A percentile compares a stretch with the other conserved stretches of the same genome.
These are phyloP conservation scores for Astrocystis sublimbata DNA, from an alignment of 495 filamentous ascomycete species.

Conservation along the genomic window DNA sequence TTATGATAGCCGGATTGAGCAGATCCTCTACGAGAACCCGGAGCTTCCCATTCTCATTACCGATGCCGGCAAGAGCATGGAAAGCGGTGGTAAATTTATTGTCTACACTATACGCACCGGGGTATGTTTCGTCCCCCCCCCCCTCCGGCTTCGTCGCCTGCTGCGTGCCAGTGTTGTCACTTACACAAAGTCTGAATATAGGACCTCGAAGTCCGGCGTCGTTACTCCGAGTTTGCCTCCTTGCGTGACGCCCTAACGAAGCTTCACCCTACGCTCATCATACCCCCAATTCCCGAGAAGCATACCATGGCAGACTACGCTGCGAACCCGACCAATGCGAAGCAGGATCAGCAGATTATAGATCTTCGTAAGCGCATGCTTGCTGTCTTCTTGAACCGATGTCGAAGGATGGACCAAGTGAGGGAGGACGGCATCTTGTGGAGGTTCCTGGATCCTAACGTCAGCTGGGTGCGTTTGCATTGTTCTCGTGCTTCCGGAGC, in stretches of 20 bases:
- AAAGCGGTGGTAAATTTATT: constrained; percentile 86
- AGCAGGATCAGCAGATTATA: constrained; percentile 94
- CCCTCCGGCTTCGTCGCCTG: constrained; percentile 9
- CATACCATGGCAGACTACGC: constrained; percentile 98
- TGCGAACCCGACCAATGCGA: constrained; percentile 94
- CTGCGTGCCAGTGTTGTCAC: constrained; percentile 21
- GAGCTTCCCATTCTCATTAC: constrained; percentile 86
- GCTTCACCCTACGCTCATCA: constrained; percentile 89
- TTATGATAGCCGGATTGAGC: constrained; percentile 93
- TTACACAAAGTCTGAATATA: constrained; percentile 37
- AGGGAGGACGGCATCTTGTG: constrained; percentile 94
- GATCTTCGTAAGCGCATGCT: constrained; percentile 96
- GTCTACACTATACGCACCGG: constrained; percentile 96
- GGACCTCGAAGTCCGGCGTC: constrained; percentile 91
- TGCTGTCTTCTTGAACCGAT: constrained; percentile 90
- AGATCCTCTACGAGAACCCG: constrained; percentile 93
- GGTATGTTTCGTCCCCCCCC: constrained; percentile 56
- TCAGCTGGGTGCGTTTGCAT: constrained; percentile 80
- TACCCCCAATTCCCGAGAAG: constrained; percentile 97
- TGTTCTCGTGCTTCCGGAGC: neutral
- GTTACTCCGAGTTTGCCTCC: constrained; percentile 97
- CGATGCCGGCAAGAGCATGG: constrained; percentile 91
- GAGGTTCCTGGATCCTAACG: constrained; percentile 95
- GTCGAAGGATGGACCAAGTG: constrained; percentile 88
- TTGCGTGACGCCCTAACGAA: constrained; percentile 83